Percentiles rank a stretch among this genome's conserved stretches.
These are phyloP conservation scores for Emmonsiellopsis sp. DNA, from an alignment of 2,329 filamentous ascomycete genomes.

Conservation along the genomic window DNA sequence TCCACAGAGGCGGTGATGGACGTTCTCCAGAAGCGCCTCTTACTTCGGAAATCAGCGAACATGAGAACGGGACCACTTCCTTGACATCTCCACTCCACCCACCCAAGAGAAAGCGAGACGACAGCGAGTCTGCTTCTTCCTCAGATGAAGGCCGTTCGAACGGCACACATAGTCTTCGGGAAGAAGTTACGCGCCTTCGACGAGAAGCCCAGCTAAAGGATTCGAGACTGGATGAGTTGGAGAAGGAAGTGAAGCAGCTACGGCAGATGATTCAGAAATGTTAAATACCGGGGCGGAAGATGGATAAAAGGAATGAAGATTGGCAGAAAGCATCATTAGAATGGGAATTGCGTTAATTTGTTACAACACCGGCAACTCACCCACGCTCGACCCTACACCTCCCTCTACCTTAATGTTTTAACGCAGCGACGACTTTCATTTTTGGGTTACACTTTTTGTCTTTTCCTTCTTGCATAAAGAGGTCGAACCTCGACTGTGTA, in stretches of 20 bases:
- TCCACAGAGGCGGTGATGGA: constrained; percentile 52
- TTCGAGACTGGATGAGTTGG: constrained; percentile 33
- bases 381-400: too few species aligned
- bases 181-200: constrained; percentile 59
- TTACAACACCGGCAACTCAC: too few species aligned
- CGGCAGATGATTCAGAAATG: constrained; percentile 3
- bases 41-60: background rate
- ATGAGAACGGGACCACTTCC: background rate
- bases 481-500: too few species aligned
- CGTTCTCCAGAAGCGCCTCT: background rate
- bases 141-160: constrained; percentile 23
- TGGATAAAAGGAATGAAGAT: background rate
- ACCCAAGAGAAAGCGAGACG: constrained; percentile 16
- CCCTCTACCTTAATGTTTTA: too few species aligned
- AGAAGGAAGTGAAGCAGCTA: constrained; percentile 15
- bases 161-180: constrained; percentile 39
- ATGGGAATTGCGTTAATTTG: too few species aligned
- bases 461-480: too few species aligned
- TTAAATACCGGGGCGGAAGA: background rate
- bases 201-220: constrained; percentile 53
- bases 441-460: too few species aligned
- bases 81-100: background rate
- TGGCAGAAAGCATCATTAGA: background rate
- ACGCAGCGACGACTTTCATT: too few species aligned
- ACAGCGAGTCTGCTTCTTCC: constrained; percentile 23